A percentile compares a stretch with the other conserved stretches of the same genome.
phyloP scores from a whole-genome alignment of 192 early-diverging fungal species.

The Entophlyctis luteolus region DNA sequence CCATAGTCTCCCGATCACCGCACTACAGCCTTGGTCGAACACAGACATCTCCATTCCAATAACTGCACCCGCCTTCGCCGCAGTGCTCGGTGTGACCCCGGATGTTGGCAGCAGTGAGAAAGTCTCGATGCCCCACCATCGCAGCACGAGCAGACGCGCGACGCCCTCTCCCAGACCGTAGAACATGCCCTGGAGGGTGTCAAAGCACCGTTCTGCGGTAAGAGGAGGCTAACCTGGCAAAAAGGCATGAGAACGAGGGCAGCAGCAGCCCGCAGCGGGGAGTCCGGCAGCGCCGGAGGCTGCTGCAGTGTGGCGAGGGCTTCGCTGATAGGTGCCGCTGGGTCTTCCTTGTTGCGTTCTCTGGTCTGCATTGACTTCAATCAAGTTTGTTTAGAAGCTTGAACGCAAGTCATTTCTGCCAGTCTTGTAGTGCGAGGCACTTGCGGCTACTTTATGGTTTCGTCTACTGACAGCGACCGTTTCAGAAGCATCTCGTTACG shows the following conservation, averaged over 20 bases:
- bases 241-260: conserved; percentile 27
- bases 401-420: too few species aligned
- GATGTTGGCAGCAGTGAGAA: conserved; percentile 19
- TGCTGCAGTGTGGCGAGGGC: conserved; percentile 4
- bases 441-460: too few species aligned
- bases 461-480: neutral
- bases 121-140: conserved; percentile 42
- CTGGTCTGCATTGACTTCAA: neutral
- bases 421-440: too few species aligned
- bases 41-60: too few species aligned
- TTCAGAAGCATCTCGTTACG: neutral
- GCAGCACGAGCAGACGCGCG: conserved; percentile 42
- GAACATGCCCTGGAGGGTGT: conserved; percentile 43
- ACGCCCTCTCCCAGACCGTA: conserved; percentile 52
- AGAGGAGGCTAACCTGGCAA: conserved; percentile 8
- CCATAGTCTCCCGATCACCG: too few species aligned
- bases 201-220: neutral
- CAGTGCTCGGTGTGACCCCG: conserved; percentile 9
- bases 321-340: neutral
- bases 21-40: too few species aligned
- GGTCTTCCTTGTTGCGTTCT: neutral
- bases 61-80: too few species aligned
- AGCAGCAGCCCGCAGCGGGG: conserved; percentile 8
- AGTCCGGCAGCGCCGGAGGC: conserved; percentile 9
- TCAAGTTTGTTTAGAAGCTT: too few species aligned